Conservation (phyloP, 108 stramenopile species). For the Cyclotella baltica region DNA sequence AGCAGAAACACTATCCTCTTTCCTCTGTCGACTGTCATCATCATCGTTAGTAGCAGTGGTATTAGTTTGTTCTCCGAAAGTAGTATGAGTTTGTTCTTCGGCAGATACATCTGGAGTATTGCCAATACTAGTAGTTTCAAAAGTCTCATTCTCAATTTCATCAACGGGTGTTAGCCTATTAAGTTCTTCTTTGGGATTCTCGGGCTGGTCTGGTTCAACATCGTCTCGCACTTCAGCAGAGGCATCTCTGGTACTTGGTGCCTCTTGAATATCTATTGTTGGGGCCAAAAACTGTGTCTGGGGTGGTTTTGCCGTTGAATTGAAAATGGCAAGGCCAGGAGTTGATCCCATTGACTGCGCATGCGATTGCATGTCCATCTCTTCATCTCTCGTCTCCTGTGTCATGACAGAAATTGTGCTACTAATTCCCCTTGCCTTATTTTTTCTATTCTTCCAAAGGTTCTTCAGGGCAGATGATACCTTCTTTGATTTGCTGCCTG, state of each 20-base stretch:
- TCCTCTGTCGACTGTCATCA: not conserved
- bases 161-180: not conserved
- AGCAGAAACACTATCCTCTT: not conserved
- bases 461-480: not conserved
- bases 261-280: not conserved
- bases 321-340: not conserved
- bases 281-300: too few relatives aligned
- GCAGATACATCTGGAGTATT: not conserved
- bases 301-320: not conserved
- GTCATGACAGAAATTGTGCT: not conserved
- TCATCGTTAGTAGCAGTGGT: not conserved
- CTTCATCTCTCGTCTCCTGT: not conserved
- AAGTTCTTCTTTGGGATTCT: not conserved
- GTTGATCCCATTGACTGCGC: not conserved
- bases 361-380: not conserved
- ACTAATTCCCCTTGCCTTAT: not conserved
- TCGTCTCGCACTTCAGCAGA: conserved; percentile 10
- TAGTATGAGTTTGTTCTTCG: too few relatives aligned
- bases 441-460: not conserved
- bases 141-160: not conserved
- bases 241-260: not conserved
- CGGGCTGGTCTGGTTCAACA: not conserved
- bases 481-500: too few relatives aligned
- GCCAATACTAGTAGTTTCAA: not conserved
- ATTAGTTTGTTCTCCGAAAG: too few relatives aligned